Evolutionary conservation across 768 basidiomycete genomes (phyloP).

Genomic region (Agaricus bisporus): DNA sequence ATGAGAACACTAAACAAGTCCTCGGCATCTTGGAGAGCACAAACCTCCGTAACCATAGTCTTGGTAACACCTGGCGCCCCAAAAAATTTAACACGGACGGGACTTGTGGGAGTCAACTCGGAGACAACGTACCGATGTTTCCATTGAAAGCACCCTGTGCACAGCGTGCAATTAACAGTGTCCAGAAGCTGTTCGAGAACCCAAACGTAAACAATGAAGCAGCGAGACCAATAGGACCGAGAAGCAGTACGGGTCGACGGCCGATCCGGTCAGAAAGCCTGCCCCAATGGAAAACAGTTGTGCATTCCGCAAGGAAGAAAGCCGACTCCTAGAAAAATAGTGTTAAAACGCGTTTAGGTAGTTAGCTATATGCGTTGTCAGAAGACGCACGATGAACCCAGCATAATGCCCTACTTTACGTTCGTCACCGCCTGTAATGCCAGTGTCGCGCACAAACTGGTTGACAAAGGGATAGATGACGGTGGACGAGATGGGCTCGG

Average conservation of each 20-base stretch:
- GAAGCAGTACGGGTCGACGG: constrained; percentile 26
- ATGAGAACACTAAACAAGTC: background rate
- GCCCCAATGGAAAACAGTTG: constrained; percentile 29
- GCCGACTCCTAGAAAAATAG: constrained; percentile 23
- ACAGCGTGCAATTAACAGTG: constrained; percentile 18
- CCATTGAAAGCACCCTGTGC: constrained; percentile 28
- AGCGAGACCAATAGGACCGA: constrained; percentile 26
- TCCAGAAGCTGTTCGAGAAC: constrained; percentile 23
- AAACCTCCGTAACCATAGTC: constrained; percentile 30
- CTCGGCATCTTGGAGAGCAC: background rate
- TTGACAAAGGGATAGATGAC: constrained; percentile 36
- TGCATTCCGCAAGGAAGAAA: constrained; percentile 27
- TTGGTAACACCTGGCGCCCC: constrained; percentile 27
- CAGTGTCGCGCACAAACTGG: constrained; percentile 29
- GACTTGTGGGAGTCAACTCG: background rate
- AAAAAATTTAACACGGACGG: background rate
- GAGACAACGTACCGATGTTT: constrained; percentile 19
- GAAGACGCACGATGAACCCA: constrained; percentile 29
- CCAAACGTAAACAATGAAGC: constrained; percentile 28
- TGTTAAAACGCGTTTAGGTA: background rate
- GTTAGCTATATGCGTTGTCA: background rate
- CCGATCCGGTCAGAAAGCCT: constrained; percentile 28
- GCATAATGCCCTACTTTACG: constrained; percentile 34
- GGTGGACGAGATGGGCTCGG: constrained; percentile 29
- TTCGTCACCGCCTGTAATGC: constrained; percentile 31